Base-by-base conservation (phyloP, 352 stramenopile species). In the Phytophthora boehmeriae region DNA sequence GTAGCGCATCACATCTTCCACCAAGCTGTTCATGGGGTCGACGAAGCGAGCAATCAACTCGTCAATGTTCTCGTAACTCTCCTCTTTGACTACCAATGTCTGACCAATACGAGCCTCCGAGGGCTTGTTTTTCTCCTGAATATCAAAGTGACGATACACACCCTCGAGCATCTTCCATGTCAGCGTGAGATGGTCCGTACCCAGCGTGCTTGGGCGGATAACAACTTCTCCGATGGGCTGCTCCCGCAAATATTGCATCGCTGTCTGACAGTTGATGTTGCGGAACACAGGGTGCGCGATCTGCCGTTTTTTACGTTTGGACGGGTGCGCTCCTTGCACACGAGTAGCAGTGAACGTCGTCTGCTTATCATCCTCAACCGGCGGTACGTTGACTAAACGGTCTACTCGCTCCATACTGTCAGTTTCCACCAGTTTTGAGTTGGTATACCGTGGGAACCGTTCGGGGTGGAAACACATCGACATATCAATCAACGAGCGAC, bases 91-190 rank as follows among this genome's bases (percentile, higher is more conserved):
- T 58, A 95, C 80, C 27, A 96, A 70, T 54, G 78, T 89, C 50
- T 86, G 69, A 11, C 88, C 88, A 28, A 96, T 75, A 11, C 88
- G 85, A 41, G 86, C 83, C 59, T 96, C 86, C 0, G 83, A 92
- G 6, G 86, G 86, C 48, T 96, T 96, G 64, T 96, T 73, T 68
- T 89, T 88, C 71, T 96, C 88, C 43, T 89, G 65, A 30, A 96
- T 88, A 60, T 96, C 88, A 35, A 95, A 95, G 52, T 96, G 88
- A 43, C 86, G 85, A 54, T 94, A 96, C 13, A 95, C 87, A 27
- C 83, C 77, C 17, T 94, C 83, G 25, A 94, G 54, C 75, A 95
- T 92, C 50, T 96, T 96, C 88, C 88, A 96, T 19, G 88, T 94
- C 35, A 96, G 66, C 17, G 85, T 96, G 9, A 96, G 71, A 46